Base-by-base conservation (phyloP, 768 basidiomycete genomes). In the Rhizopogon roseolus region DNA sequence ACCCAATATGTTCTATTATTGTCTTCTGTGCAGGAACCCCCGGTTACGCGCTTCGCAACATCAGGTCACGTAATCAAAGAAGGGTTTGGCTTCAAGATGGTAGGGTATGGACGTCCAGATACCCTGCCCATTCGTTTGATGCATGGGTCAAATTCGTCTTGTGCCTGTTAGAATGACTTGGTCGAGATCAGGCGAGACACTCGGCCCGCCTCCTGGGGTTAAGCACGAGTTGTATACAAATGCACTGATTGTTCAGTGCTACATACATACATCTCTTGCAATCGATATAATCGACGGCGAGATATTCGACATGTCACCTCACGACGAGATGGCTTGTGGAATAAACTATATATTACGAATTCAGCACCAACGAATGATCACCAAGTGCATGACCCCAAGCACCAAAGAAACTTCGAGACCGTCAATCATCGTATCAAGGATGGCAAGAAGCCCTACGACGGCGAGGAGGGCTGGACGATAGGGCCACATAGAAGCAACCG, bases 341-440 rank as follows among this genome's bases (percentile, higher is more conserved):
- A 22, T n/a, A n/a, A 34, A 34, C 29, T 29, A 29, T 29, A 29
- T 29, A 29, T 29, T 34, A 34, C 10, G 29, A 45, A 9, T 46
- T 46, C 40, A 44, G 9, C 37, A 50, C 51, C 51, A 43, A 9
- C 55, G 36, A 28, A 75, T 52, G 39, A 64, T 52, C 34, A 52
- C 68, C 5, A 76, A 28, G 62, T 82, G 81, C n/a, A 73, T 52
- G 22, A 68, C 22, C 0, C 70, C 74, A 14, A 82, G 65, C 32
- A 72, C 54, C 1, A 73, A 38, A 0, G 78, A 76, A 14, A 70
- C 59, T 49, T 58, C 52, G 9, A 77, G 55, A 19, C 63, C 65
- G 43, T 79, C 77, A 25, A 73, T 74, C 64, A 76, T 67, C 11
- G 75, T 78, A 65, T 82, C 81, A 19, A 67, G 53, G 27, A 80